These are phyloP conservation scores for Aspergillus diversus DNA, from an alignment of 495 filamentous ascomycete genomes.

Conservation along the genomic window DNA sequence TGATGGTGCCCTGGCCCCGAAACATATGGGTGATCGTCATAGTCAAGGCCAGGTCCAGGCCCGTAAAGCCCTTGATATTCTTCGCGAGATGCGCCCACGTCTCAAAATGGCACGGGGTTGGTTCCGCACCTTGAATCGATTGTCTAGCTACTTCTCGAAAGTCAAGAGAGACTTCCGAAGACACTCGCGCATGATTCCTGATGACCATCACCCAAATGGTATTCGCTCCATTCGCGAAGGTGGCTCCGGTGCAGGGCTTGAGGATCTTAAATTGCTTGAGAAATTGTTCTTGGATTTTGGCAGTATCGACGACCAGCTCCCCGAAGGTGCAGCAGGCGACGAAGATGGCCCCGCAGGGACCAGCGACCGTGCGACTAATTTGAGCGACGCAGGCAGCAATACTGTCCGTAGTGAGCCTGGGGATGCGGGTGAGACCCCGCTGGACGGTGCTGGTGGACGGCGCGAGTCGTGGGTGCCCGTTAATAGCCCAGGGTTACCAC, in stretches of 20 bases:
- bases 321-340: slow-evolving; percentile 30
- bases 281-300: slow-evolving; percentile 62
- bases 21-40: slow-evolving; percentile 31
- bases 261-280: slow-evolving; percentile 70
- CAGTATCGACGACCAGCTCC: slow-evolving; percentile 51
- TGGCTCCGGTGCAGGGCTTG: slow-evolving; percentile 64
- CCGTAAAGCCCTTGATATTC: slow-evolving; percentile 55
- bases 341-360: slow-evolving; percentile 37
- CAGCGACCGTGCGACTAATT: slow-evolving; percentile 38
- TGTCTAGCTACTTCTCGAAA: slow-evolving; percentile 67
- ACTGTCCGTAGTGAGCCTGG: slow-evolving; percentile 48
- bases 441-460: slow-evolving; percentile 41
- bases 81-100: slow-evolving; percentile 65
- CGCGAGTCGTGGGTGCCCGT: slow-evolving; percentile 52
- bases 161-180: slow-evolving; percentile 64
- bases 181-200: slow-evolving; percentile 47
- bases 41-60: slow-evolving; percentile 43
- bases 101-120: slow-evolving; percentile 74
- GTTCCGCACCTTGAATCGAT: slow-evolving; percentile 66
- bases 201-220: slow-evolving; percentile 43
- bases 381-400: slow-evolving; percentile 48
- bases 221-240: slow-evolving; percentile 52
- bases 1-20: slow-evolving; percentile 57
- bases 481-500: slow-evolving; percentile 46
- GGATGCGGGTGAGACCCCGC: slow-evolving; percentile 36